Conservation (phyloP, 441 rosid species). For the Monsonia emarginata region DNA sequence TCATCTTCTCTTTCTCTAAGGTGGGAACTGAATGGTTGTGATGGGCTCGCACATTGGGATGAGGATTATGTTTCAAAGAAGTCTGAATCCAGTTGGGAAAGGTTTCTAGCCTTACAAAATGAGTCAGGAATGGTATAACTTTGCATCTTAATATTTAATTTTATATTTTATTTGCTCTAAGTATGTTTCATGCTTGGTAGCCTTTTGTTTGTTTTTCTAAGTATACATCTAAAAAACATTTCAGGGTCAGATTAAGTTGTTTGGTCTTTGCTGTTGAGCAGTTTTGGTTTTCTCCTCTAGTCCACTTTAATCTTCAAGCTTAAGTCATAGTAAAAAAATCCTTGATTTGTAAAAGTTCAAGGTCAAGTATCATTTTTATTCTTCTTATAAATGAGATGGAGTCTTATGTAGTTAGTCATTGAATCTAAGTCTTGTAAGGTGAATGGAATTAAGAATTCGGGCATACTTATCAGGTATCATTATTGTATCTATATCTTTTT, state of each 20-base stretch:
- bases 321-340: neutral
- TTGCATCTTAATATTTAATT: slow-evolving; percentile 13
- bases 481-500: neutral
- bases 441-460: neutral
- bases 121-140: slow-evolving; percentile 70
- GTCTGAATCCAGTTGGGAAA: slow-evolving; percentile 70
- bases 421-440: neutral
- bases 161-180: neutral
- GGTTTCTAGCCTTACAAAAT: slow-evolving; percentile 63
- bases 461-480: neutral
- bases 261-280: neutral
- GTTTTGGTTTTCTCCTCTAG: neutral
- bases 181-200: neutral
- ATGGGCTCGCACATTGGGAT: slow-evolving; percentile 67
- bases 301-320: neutral
- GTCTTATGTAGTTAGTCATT: neutral
- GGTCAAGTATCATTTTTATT: neutral
- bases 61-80: slow-evolving; percentile 39
- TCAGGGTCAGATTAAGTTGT: neutral
- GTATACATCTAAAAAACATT: neutral
- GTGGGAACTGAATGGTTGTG: slow-evolving; percentile 75
- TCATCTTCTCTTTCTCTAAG: slow-evolving; percentile 72
- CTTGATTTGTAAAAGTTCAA: neutral
- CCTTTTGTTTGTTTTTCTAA: neutral
- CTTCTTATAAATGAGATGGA: neutral